Evolutionary conservation across 148 eudicot species (phyloP).

Genomic region (Salicornia ramosissima): DNA sequence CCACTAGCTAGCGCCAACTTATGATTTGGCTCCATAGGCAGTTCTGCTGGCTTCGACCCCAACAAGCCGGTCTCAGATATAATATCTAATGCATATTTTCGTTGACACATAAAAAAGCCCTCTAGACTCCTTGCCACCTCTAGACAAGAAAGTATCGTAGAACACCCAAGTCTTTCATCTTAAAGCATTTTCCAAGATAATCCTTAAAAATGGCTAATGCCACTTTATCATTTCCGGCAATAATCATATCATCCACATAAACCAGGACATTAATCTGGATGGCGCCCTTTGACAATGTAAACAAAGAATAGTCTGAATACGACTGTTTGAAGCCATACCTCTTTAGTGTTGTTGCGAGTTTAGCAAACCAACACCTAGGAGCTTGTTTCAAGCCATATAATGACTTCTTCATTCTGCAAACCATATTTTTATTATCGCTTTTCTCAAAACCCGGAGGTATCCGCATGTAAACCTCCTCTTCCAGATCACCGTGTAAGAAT

Average conservation of each 20-base stretch:
- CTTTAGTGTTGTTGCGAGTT: too few relatives aligned
- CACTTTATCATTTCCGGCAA: too few relatives aligned
- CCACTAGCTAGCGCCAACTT: neutral
- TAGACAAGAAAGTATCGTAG: neutral
- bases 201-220: too few relatives aligned
- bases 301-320: too few relatives aligned
- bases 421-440: neutral
- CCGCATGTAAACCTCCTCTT: neutral
- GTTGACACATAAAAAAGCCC: neutral
- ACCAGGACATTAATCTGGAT: neutral
- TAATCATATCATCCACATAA: too few relatives aligned
- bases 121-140: neutral
- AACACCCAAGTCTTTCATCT: neutral
- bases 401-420: neutral
- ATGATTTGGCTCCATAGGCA: slow-evolving; percentile 6
- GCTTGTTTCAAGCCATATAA: neutral
- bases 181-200: too few relatives aligned
- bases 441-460: neutral
- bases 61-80: neutral
- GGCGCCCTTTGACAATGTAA: too few relatives aligned
- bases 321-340: too few relatives aligned
- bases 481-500: too few relatives aligned
- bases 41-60: neutral
- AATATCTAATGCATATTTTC: neutral
- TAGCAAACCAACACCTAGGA: slow-evolving; percentile 1